phyloP scores from a whole-genome alignment of 73 alveolate species.

The Urostyla sp. region DNA sequence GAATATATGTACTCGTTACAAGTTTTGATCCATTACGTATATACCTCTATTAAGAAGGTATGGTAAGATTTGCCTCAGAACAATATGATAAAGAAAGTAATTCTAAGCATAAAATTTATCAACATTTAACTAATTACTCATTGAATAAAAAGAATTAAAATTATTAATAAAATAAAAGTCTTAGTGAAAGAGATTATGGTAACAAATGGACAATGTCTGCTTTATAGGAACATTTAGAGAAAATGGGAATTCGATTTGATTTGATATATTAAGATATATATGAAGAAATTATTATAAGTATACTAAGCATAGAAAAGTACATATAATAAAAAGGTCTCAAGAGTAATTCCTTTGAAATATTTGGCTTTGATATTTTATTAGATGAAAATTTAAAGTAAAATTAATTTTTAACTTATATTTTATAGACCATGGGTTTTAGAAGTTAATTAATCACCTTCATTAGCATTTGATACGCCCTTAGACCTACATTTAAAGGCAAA shows the following conservation, averaged over 20 bases:
- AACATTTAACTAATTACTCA: slow-evolving; percentile 89
- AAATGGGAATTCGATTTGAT: slow-evolving; percentile 71
- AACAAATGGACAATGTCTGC: slow-evolving; percentile 86
- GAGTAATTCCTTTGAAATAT: slow-evolving; percentile 61
- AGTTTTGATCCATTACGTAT: slow-evolving; percentile 85
- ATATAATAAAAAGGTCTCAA: slow-evolving; percentile 15
- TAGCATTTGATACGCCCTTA: slow-evolving; percentile 63
- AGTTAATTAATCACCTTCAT: slow-evolving; percentile 63
- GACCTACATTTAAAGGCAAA: slow-evolving; percentile 60
- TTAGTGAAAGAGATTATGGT: slow-evolving; percentile 74
- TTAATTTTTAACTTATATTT: background rate
- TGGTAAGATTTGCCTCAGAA: slow-evolving; percentile 87
- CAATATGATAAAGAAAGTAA: slow-evolving; percentile 77
- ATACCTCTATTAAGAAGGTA: slow-evolving; percentile 86
- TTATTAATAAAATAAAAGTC: slow-evolving; percentile 70
- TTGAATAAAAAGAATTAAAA: slow-evolving; percentile 79
- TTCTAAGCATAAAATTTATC: slow-evolving; percentile 73
- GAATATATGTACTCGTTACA: slow-evolving; percentile 90
- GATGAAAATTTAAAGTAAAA: slow-evolving; percentile 60
- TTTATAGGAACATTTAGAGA: slow-evolving; percentile 71
- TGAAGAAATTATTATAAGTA: slow-evolving; percentile 77
- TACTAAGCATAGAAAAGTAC: slow-evolving; percentile 55
- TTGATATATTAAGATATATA: slow-evolving; percentile 77
- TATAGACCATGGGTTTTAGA: slow-evolving; percentile 72
- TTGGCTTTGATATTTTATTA: slow-evolving; percentile 62